phyloP scores from a whole-genome alignment of 805 yeast genomes.

The Komagataella phaffii region DNA sequence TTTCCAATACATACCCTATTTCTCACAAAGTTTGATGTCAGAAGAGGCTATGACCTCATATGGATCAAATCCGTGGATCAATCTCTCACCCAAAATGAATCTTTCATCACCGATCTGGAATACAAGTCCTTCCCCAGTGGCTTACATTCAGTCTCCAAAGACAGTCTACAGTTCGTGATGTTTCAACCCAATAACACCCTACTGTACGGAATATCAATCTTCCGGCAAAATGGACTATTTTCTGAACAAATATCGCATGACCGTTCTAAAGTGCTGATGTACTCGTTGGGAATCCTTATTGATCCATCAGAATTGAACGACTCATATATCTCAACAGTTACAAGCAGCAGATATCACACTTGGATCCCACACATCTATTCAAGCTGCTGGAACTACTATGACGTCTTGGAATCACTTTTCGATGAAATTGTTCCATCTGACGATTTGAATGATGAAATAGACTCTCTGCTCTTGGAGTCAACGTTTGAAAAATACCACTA shows the following conservation, averaged over 20 bases:
- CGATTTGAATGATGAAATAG: slow-evolving; percentile 13
- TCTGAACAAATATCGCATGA: slow-evolving; percentile 13
- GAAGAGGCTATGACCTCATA: slow-evolving; percentile 31
- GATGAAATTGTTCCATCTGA: slow-evolving; percentile 14
- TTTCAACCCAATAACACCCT: slow-evolving; percentile 13
- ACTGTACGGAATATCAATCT: slow-evolving; percentile 38
- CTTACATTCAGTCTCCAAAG: slow-evolving; percentile 35
- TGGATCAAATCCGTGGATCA: slow-evolving; percentile 23
- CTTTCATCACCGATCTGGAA: slow-evolving; percentile 28
- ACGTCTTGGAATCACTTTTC: slow-evolving; percentile 12
- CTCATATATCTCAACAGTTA: not conserved
- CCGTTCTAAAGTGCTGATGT: slow-evolving; percentile 40
- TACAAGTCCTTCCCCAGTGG: slow-evolving; percentile 62
- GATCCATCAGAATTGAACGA: slow-evolving; percentile 21
- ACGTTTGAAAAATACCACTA: not conserved
- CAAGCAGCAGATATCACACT: not conserved
- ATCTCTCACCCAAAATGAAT: slow-evolving; percentile 2
- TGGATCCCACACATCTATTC: slow-evolving; percentile 5
- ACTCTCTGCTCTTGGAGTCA: not conserved
- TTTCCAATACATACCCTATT: slow-evolving; percentile 14
- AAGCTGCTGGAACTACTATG: slow-evolving; percentile 9
- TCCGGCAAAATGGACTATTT: slow-evolving; percentile 24
- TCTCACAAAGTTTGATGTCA: slow-evolving; percentile 37
- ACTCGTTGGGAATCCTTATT: slow-evolving; percentile 47
- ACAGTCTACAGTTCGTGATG: slow-evolving; percentile 37